Evolutionary conservation across 805 yeast genomes (phyloP).

Genomic region (Candida morakotiae): DNA sequence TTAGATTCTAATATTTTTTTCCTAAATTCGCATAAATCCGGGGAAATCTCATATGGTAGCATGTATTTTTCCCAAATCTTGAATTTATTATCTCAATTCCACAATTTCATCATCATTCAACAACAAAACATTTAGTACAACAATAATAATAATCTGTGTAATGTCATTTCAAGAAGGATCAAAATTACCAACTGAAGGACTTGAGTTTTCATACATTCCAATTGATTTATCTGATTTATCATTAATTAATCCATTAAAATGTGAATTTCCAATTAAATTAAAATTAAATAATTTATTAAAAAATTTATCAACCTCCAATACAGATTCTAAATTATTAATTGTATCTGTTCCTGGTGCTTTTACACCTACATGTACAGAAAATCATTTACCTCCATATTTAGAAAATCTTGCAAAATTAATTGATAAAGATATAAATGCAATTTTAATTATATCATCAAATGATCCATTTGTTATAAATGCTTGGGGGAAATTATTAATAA

Average conservation of each 20-base stretch:
- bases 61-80: too few relatives aligned
- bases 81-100: too few relatives aligned
- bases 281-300: conserved; percentile 29
- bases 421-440: conserved; percentile 23
- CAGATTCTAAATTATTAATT: conserved; percentile 23
- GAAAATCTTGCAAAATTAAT: conserved; percentile 24
- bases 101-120: too few relatives aligned
- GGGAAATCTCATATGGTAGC: too few relatives aligned
- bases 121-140: too few relatives aligned
- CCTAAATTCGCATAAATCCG: too few relatives aligned
- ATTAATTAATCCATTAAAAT: conserved; percentile 26
- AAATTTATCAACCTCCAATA: conserved; percentile 15
- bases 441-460: conserved; percentile 34
- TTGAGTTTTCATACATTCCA: conserved; percentile 36
- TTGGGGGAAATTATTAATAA: conserved; percentile 40
- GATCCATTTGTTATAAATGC: conserved; percentile 42
- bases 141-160: too few relatives aligned
- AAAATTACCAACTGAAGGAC: conserved; percentile 26
- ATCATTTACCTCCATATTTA: conserved; percentile 39
- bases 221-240: conserved; percentile 24
- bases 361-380: conserved; percentile 43
- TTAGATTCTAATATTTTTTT: too few relatives aligned
- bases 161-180: conserved; percentile 21
- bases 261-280: conserved; percentile 31
- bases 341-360: conserved; percentile 43